These are phyloP conservation scores for Raffaelea deltoideospora DNA, from an alignment of 2,329 filamentous ascomycete genomes.

Conservation along the genomic window DNA sequence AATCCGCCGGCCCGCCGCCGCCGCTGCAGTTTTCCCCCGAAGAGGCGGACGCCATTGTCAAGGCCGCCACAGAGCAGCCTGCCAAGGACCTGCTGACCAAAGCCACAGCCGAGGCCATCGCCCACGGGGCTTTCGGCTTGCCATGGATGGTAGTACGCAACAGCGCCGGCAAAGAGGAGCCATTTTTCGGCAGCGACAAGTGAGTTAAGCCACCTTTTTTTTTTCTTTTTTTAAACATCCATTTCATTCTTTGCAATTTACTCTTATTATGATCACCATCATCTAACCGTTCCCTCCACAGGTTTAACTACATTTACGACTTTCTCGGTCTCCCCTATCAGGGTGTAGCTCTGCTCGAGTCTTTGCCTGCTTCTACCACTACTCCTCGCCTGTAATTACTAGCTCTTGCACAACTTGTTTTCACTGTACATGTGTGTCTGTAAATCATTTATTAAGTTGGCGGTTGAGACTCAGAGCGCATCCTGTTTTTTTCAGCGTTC, in stretches of 20 bases:
- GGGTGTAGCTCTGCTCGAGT: conserved; percentile 22
- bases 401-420: too few relatives aligned
- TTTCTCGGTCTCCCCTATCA: conserved; percentile 47
- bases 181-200: conserved; percentile 67
- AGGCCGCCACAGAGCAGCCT: conserved; percentile 30
- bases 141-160: conserved; percentile 62
- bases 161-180: conserved; percentile 39
- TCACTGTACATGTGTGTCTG: too few relatives aligned
- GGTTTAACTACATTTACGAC: conserved; percentile 54
- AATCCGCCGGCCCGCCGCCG: neutral
- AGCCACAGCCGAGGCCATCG: conserved; percentile 45
- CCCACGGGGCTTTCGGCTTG: conserved; percentile 56
- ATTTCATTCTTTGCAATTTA: too few relatives aligned
- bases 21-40: conserved; percentile 24
- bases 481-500: too few relatives aligned
- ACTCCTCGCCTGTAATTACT: too few relatives aligned
- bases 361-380: too few relatives aligned
- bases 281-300: conserved; percentile 13
- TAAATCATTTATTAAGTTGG: too few relatives aligned
- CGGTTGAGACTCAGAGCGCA: too few relatives aligned
- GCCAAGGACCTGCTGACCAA: conserved; percentile 27
- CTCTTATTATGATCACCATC: neutral
- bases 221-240: neutral
- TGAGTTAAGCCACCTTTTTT: conserved; percentile 13
- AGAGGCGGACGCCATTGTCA: conserved; percentile 41